Base-by-base conservation (phyloP, 75 land plant genomes). In the Pinus tabuliformis region DNA sequence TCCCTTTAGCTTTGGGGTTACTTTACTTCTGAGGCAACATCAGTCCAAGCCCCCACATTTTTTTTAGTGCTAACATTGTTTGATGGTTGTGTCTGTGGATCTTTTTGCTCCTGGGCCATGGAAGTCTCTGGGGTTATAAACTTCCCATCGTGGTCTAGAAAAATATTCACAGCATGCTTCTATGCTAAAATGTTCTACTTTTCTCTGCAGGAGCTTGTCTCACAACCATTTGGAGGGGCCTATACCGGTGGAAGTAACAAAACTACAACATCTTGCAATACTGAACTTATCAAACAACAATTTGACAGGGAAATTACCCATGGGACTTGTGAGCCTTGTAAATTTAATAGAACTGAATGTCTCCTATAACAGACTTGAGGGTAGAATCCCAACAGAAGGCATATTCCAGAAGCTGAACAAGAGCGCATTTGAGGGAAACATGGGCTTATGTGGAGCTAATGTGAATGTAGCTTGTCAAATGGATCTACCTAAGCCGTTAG, bases 261-360 rank as follows among this genome's bases (percentile, higher is more conserved):
- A 76, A 61, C 81, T 97, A 33, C 91, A 65, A 56, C 77, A 76
- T 61, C 92, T 97, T 4, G 79, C 88, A 78, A 89, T 87, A 58
- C 80, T 97, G 57, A 97, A 88, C 57, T 73, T 97, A 52, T 94
- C 97, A 42, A 77, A 77, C 73, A 97, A 97, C 81, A 79, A 83
- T 36, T 74, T 97, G 72, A 77, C 83, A n/a, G 99, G 99, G n/a
- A 85, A 81, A 64, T 86, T 97, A 62, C 99, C 98, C 33, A 59
- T 58, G 59, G 93, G 86, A 74, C 83, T 97, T 21, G 90, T 85
- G 22, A 59, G 16, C 14, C 70, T 94, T 76, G 71, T 83, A 42
- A 87, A 84, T 72, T 90, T 97, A 30, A 79, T 86, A 30, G 84
- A 76, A 42, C 88, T 89, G 39, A 90, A 96, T 74, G 60, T 96